Evolutionary conservation across 2,329 filamentous ascomycete genomes (phyloP).

Genomic region (Fusarium robinianum): DNA sequence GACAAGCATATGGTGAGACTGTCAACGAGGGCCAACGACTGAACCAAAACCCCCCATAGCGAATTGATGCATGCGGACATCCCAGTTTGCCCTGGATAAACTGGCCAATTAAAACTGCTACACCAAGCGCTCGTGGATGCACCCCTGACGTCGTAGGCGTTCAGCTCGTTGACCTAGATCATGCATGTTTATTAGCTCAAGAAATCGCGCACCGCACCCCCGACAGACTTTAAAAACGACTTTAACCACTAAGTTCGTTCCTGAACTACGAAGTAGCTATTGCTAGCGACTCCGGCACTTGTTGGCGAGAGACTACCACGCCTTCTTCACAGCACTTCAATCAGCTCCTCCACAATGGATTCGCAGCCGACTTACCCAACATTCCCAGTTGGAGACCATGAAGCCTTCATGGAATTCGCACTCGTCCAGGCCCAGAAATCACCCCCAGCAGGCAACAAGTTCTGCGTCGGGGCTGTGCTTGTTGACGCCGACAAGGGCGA

Average conservation of each 20-base stretch:
- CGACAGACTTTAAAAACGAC: conserved; percentile 2
- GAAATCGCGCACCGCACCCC: conserved; percentile 12
- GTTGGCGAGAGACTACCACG: neutral
- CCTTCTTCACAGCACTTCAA: neutral
- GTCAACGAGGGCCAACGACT: neutral
- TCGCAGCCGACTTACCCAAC: conserved; percentile 15
- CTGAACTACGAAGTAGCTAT: too few relatives aligned
- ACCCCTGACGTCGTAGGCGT: too few relatives aligned
- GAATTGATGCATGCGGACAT: conserved; percentile 1
- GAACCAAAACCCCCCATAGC: too few relatives aligned
- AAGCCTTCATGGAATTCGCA: conserved; percentile 46
- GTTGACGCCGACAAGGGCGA: conserved; percentile 43
- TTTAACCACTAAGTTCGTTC: neutral
- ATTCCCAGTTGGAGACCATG: conserved; percentile 40
- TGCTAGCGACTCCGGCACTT: neutral
- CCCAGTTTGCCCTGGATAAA: neutral
- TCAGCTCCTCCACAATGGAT: conserved; percentile 7
- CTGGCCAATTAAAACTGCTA: conserved; percentile 14
- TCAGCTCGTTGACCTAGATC: too few relatives aligned
- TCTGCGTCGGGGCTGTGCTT: conserved; percentile 49
- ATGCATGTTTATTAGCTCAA: neutral
- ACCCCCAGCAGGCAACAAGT: conserved; percentile 45
- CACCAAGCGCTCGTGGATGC: conserved; percentile 10
- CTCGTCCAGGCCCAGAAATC: conserved; percentile 43
- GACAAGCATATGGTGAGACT: too few relatives aligned